Evolutionary conservation across 2,329 filamentous ascomycete genomes (phyloP), one percentile per base, ranked within the genome.

Genomic region (Clathrospora elynae): DNA sequence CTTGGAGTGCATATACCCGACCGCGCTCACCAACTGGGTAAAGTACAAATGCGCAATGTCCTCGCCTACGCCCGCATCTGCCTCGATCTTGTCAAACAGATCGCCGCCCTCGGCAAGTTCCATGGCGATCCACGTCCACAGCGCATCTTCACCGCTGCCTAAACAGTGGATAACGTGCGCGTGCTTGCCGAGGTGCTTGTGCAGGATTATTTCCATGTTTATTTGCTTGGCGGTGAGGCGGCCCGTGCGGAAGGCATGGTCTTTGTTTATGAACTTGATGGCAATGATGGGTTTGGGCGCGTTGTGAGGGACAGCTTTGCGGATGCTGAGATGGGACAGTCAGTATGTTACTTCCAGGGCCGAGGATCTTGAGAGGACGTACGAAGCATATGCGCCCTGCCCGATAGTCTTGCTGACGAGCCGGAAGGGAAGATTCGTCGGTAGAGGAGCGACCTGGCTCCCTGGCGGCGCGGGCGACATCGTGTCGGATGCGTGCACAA

Each of bases 51-150:
- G 95, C 22, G 93, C 92, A 65, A 99, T 90, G 67, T 97, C 89
- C 69, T 95, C 85, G 5, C 86, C 83, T n/a, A 97, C 90, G 33
- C 93, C 93, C 30, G 92, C 88, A 70, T 99, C 93, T 12, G 93
- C 91, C 73, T 99, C 95, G 59, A 99, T 97, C 77, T 99, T 99
- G 82, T 99, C 93, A 70, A 99, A 99, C 6, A 99, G 78, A 67
- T 99, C 93, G 8, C 93, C 93, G 28, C 93, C 93, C 60, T 95
- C 89, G 31, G 93, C 93, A 57, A 89, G 86, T 71, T 99, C 93
- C 90, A 99, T 96, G 25, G 91, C 92, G 59, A 99, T 96, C 93
- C 93, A 99, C 58, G 88, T 83, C 92, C 93, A 99, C 12, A 85
- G 74, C 0, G 78, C 64, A 67, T 99, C 91, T 69, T 96, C 89